Conservation (phyloP, 257 asterid genomes). For the Agastache rugosa region DNA sequence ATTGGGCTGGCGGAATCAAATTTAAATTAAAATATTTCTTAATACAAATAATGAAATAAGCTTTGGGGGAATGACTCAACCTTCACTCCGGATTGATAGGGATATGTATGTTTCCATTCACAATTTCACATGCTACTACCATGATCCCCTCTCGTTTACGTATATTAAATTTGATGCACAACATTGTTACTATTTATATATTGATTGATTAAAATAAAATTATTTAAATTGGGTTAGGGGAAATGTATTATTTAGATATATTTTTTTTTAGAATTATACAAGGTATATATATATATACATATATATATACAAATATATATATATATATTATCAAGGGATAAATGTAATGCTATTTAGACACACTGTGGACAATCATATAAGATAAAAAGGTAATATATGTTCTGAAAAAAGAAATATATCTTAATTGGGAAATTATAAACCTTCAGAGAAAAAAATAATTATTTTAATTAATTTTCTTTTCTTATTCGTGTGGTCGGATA, state of each 20-base stretch:
- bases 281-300: no score
- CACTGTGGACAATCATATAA: no score
- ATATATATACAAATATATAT: no score
- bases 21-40: slow-evolving; percentile 10
- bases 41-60: slow-evolving; percentile 2
- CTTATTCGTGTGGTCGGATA: no score
- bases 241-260: neutral
- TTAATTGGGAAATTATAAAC: no score
- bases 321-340: no score
- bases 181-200: neutral
- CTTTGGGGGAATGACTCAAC: slow-evolving; percentile 4
- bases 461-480: no score
- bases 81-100: slow-evolving; percentile 38
- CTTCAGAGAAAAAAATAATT: no score
- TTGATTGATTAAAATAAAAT: neutral
- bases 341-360: no score
- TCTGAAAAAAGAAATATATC: no score
- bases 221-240: neutral
- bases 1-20: slow-evolving; percentile 25
- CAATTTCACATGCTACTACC: slow-evolving; percentile 29
- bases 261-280: neutral
- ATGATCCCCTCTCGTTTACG: slow-evolving; percentile 1
- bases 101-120: slow-evolving; percentile 32
- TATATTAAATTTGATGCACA: neutral
- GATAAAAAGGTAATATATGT: no score